Conservation (phyloP, 768 basidiomycete genomes). For the Boletus edulis region DNA sequence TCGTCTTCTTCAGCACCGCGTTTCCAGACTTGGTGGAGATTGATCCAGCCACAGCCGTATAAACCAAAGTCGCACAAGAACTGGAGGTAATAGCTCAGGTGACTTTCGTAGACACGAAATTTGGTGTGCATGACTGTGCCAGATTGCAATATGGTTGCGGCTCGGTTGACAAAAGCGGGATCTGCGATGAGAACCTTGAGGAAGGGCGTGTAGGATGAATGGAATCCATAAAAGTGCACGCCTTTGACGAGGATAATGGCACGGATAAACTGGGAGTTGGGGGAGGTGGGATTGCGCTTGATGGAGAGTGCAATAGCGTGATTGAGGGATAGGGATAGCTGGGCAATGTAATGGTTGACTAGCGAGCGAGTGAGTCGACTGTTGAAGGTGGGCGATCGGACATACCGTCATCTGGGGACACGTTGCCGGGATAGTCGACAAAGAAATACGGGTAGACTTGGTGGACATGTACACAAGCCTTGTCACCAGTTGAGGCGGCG, state of each 20-base stretch:
- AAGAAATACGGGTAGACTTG: constrained; percentile 5
- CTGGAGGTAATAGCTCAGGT: constrained; percentile 84
- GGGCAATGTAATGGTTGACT: constrained; percentile 57
- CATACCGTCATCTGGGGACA: constrained; percentile 61
- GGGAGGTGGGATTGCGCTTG: constrained; percentile 64
- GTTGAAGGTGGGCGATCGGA: background rate
- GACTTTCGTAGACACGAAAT: constrained; percentile 84
- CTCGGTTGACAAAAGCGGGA: constrained; percentile 65
- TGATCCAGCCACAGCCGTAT: constrained; percentile 91
- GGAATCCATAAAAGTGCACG: constrained; percentile 95
- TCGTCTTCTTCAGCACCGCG: too few relatives aligned
- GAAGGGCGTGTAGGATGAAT: constrained; percentile 81
- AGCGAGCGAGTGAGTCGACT: background rate
- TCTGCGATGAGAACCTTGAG: constrained; percentile 81
- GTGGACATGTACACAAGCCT: constrained; percentile 75
- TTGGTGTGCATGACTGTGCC: constrained; percentile 79
- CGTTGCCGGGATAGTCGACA: constrained; percentile 60
- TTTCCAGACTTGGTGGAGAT: constrained; percentile 69
- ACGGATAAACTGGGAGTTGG: constrained; percentile 61
- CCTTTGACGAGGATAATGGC: constrained; percentile 88
- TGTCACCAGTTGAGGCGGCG: constrained; percentile 72
- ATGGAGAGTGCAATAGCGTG: constrained; percentile 81
- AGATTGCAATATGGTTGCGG: constrained; percentile 73
- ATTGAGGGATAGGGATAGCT: constrained; percentile 62
- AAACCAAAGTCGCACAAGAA: too few relatives aligned